Evolutionary conservation across 2,329 filamentous ascomycete genomes (phyloP).

Genomic region (Epichloe amarillans): DNA sequence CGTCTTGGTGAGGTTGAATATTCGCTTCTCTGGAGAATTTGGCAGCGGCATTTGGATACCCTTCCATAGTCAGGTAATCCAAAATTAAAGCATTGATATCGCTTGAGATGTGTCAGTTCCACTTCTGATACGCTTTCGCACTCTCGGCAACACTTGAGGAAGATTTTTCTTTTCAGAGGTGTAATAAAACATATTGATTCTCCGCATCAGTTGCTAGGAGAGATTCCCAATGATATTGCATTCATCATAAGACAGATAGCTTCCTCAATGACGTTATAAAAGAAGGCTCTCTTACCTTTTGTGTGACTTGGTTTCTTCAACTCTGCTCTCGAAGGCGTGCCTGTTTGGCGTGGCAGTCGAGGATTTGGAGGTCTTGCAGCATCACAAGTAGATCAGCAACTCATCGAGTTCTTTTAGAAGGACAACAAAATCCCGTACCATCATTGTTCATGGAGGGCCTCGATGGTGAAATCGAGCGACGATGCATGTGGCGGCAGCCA

Average conservation of each 20-base stretch:
- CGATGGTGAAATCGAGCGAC: background rate
- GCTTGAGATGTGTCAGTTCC: constrained; percentile 35
- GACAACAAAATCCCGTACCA: background rate
- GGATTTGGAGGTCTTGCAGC: background rate
- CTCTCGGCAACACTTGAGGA: background rate
- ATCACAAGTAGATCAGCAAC: background rate
- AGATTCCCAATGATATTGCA: constrained; percentile 98
- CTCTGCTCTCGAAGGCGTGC: constrained; percentile 65
- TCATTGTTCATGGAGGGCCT: background rate
- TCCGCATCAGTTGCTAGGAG: constrained; percentile 94
- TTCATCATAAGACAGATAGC: constrained; percentile 52
- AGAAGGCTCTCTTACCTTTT: constrained; percentile 59
- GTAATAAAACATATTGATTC: constrained; percentile 45
- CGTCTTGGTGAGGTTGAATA: constrained; percentile 58
- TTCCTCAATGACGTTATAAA: background rate
- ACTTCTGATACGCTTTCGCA: background rate
- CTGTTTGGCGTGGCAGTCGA: constrained; percentile 45
- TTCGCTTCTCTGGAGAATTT: constrained; percentile 94
- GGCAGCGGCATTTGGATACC: constrained; percentile 81
- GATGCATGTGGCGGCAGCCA: background rate
- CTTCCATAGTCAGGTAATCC: constrained; percentile 93
- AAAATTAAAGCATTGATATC: constrained; percentile 93
- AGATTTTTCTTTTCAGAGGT: background rate
- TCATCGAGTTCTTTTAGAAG: too few species aligned
- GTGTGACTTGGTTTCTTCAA: constrained; percentile 71